These are phyloP conservation scores for Rossbeevera mucosa DNA, from an alignment of 768 basidiomycete genomes.

Conservation along the genomic window DNA sequence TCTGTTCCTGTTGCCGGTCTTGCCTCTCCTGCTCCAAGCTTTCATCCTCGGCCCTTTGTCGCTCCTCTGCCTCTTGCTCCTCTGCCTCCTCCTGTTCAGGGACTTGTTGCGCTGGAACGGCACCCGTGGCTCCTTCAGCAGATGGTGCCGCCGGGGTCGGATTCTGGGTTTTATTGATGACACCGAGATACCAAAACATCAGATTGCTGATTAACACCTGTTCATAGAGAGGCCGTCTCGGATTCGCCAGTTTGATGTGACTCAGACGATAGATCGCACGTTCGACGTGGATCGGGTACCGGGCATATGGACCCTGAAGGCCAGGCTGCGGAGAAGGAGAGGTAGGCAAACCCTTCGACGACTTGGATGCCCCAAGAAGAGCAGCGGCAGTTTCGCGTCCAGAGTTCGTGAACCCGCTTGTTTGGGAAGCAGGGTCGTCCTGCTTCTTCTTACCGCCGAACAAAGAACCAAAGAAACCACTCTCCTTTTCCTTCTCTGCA, in stretches of 20 bases:
- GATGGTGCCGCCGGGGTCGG: slow-evolving; percentile 36
- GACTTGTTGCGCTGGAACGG: slow-evolving; percentile 25
- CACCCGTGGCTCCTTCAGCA: slow-evolving; percentile 24
- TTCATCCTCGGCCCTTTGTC: slow-evolving; percentile 39
- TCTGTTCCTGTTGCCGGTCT: slow-evolving; percentile 51
- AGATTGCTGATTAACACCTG: slow-evolving; percentile 90
- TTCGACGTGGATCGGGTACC: slow-evolving; percentile 98
- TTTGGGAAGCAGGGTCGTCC: slow-evolving; percentile 52
- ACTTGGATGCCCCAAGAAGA: slow-evolving; percentile 78
- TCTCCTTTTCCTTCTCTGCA: slow-evolving; percentile 56
- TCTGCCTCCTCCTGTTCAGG: slow-evolving; percentile 34
- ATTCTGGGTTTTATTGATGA: slow-evolving; percentile 87
- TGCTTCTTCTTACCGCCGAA: slow-evolving; percentile 88
- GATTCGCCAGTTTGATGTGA: slow-evolving; percentile 98
- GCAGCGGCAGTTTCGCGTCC: slow-evolving; percentile 87
- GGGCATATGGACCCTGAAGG: slow-evolving; percentile 48
- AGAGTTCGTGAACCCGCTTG: slow-evolving; percentile 36
- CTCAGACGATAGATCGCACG: slow-evolving; percentile 95
- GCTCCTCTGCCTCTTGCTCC: slow-evolving; percentile 40
- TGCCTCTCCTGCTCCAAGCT: slow-evolving; percentile 51
- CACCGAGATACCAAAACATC: slow-evolving; percentile 99
- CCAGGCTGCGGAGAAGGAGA: slow-evolving; percentile 53
- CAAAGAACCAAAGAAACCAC: slow-evolving; percentile 86
- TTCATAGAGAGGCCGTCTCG: slow-evolving; percentile 92
- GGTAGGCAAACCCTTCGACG: slow-evolving; percentile 60